These are phyloP conservation scores for Fraxinus sp. DNA, from an alignment of 305 asterid species.

Conservation along the genomic window DNA sequence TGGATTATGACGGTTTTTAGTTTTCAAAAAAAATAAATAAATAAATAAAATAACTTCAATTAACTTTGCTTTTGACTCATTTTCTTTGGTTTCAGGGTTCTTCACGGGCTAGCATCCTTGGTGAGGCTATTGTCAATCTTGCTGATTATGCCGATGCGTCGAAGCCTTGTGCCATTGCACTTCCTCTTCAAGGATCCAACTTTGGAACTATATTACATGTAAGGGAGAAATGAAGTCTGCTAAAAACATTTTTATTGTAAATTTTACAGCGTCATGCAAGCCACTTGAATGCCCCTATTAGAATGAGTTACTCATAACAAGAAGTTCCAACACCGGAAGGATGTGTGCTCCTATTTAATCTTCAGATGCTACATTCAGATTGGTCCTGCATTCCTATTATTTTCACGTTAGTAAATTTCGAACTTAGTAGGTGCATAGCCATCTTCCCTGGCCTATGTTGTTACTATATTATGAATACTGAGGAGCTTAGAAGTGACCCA, in stretches of 20 bases:
- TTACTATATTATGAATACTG: not conserved
- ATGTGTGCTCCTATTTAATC: not conserved
- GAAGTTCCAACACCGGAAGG: not conserved
- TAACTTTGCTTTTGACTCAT: conserved; percentile 15
- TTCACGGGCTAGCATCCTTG: conserved; percentile 88
- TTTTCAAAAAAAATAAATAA: not conserved
- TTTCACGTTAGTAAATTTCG: not conserved
- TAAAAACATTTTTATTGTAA: not conserved
- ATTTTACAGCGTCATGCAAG: not conserved
- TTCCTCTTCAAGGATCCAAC: conserved; percentile 86
- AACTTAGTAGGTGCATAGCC: not conserved
- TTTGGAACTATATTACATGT: conserved; percentile 91
- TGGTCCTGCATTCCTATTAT: not conserved
- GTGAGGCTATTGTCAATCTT: conserved; percentile 89
- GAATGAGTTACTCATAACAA: not conserved
- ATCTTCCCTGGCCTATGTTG: not conserved
- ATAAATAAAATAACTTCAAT: too few species aligned
- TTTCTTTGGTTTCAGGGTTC: conserved; percentile 64
- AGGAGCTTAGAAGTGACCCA: not conserved
- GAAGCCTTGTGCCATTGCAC: conserved; percentile 70
- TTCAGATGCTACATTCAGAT: not conserved
- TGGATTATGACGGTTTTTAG: not conserved
- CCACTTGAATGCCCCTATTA: not conserved
- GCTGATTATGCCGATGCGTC: conserved; percentile 89
- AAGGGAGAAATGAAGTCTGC: conserved; percentile 29